A percentile compares a stretch with the other conserved stretches of the same genome.
These are phyloP conservation scores for Hawksworthiomyces lignivorus DNA, from an alignment of 2,329 filamentous ascomycete species.

Conservation along the genomic window DNA sequence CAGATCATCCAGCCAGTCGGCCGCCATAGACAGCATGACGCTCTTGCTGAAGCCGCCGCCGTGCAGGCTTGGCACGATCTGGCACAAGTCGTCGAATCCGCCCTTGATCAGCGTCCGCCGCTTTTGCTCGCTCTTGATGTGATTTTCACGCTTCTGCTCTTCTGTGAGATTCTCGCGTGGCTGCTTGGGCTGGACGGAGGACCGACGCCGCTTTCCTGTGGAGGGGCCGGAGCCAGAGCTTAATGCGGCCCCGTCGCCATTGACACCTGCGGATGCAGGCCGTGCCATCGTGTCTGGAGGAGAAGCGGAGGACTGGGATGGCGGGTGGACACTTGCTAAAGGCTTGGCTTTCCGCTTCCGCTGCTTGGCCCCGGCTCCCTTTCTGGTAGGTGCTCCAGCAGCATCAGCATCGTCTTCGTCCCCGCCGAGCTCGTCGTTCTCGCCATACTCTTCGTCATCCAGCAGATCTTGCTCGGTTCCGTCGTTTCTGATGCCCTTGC, in stretches of 20 bases:
- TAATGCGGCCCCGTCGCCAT: neutral
- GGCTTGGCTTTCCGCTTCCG: conserved; percentile 10
- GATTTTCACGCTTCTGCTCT: conserved; percentile 76
- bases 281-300: neutral
- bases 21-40: conserved; percentile 65
- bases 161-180: conserved; percentile 67
- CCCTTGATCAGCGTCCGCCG: conserved; percentile 72
- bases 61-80: conserved; percentile 66
- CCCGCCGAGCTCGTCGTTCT: neutral
- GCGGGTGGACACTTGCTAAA: neutral
- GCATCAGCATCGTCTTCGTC: neutral
- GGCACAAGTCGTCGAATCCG: conserved; percentile 72
- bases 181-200: conserved; percentile 28
- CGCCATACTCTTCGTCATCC: neutral
- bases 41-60: conserved; percentile 78
- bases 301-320: conserved; percentile 3
- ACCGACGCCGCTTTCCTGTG: conserved; percentile 2
- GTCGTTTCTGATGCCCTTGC: conserved; percentile 28
- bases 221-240: neutral
- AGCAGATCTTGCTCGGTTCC: conserved; percentile 26
- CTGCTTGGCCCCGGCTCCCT: neutral
- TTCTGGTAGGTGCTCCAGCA: neutral
- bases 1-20: conserved; percentile 69
- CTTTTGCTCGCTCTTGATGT: conserved; percentile 83
- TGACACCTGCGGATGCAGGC: neutral